Evolutionary conservation across 495 filamentous ascomycete species (phyloP).

Genomic region (Xeromyces bisporus): DNA sequence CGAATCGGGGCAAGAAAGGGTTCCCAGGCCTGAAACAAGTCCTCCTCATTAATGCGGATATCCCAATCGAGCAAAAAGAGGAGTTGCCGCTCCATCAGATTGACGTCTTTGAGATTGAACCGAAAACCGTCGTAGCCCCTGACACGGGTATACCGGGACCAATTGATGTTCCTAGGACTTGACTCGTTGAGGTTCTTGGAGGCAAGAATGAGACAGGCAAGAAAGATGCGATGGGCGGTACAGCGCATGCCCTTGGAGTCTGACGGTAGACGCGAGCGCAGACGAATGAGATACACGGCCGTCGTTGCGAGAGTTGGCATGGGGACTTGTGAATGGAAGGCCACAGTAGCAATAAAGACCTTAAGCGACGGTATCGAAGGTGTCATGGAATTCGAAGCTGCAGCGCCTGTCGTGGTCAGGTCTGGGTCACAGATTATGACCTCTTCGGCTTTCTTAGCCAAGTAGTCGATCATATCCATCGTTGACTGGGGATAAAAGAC

Average conservation of each 20-base stretch:
- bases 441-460: slow-evolving; percentile 62
- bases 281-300: slow-evolving; percentile 75
- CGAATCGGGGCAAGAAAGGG: slow-evolving; percentile 78
- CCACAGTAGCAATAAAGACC: slow-evolving; percentile 77
- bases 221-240: slow-evolving; percentile 82
- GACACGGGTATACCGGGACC: slow-evolving; percentile 76
- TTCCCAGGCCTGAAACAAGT: slow-evolving; percentile 77
- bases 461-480: slow-evolving; percentile 67
- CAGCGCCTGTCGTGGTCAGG: slow-evolving; percentile 40
- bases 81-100: slow-evolving; percentile 96
- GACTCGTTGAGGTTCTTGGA: slow-evolving; percentile 77
- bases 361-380: slow-evolving; percentile 59
- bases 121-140: slow-evolving; percentile 66
- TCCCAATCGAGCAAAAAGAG: slow-evolving; percentile 91
- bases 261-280: slow-evolving; percentile 69
- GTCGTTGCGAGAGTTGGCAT: slow-evolving; percentile 94
- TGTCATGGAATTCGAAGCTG: slow-evolving; percentile 35
- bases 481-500: slow-evolving; percentile 58
- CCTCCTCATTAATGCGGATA: slow-evolving; percentile 61
- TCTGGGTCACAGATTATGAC: slow-evolving; percentile 80
- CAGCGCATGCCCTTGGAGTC: slow-evolving; percentile 95
- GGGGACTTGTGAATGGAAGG: slow-evolving; percentile 87
- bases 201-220: slow-evolving; percentile 61
- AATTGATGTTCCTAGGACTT: slow-evolving; percentile 99
- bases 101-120: slow-evolving; percentile 87